Conservation (phyloP, 768 basidiomycete species). For the Suillus subaureus region DNA sequence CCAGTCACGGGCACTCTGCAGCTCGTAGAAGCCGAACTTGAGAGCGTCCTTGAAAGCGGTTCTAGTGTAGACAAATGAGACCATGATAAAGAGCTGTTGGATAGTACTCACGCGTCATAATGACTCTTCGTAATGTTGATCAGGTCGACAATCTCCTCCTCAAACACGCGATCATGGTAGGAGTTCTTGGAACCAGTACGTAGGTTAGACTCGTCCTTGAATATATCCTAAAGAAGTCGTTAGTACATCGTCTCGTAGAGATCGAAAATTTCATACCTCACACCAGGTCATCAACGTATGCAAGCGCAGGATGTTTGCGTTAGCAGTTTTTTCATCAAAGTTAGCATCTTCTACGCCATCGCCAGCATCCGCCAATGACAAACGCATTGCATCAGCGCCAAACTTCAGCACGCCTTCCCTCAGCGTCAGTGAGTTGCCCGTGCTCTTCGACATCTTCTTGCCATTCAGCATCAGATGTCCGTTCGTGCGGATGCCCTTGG, state of each 20-base stretch:
- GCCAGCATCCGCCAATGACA: conserved; percentile 94
- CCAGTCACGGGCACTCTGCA: conserved; percentile 91
- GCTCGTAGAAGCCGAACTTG: conserved; percentile 94
- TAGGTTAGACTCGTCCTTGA: conserved; percentile 67
- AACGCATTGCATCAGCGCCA: conserved; percentile 91
- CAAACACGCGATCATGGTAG: conserved; percentile 89
- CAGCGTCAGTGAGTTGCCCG: conserved; percentile 93
- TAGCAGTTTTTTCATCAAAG: conserved; percentile 98
- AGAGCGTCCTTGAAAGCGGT: conserved; percentile 95
- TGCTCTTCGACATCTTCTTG: conserved; percentile 98
- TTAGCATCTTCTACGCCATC: conserved; percentile 98
- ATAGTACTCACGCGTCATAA: conserved; percentile 71
- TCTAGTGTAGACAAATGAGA: conserved; percentile 40
- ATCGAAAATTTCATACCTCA: conserved; percentile 55
- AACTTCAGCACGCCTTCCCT: conserved; percentile 90
- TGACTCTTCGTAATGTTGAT: conserved; percentile 80
- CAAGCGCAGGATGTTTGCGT: conserved; percentile 92
- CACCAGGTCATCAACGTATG: conserved; percentile 93
- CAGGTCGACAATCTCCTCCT: conserved; percentile 86
- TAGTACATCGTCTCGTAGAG: not conserved
- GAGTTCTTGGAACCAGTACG: conserved; percentile 71
- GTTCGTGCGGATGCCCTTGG: conserved; percentile 89
- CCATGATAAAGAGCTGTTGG: not conserved
- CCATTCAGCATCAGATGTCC: conserved; percentile 97
- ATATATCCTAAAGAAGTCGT: conserved; percentile 65